Evolutionary conservation across 257 asterid species (phyloP).

Genomic region (Echites panduratus): DNA sequence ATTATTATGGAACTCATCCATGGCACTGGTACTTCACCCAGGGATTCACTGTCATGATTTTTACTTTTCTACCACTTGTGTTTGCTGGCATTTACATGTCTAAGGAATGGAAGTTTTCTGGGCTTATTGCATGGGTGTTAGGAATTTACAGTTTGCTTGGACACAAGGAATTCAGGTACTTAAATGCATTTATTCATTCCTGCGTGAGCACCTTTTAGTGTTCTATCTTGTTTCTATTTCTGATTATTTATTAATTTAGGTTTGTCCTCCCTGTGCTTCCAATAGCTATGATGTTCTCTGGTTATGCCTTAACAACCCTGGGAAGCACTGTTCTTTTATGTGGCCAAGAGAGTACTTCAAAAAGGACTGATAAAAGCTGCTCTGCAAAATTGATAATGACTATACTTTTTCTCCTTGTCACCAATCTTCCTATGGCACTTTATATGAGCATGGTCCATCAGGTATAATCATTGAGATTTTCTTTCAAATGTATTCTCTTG

Average conservation of each 20-base stretch:
- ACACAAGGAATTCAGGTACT: constrained; percentile 97
- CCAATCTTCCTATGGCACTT: constrained; percentile 89
- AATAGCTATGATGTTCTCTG: constrained; percentile 76
- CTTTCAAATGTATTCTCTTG: constrained; percentile 4
- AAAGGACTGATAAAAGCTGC: constrained; percentile 22
- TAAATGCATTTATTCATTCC: neutral
- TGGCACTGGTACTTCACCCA: constrained; percentile 99
- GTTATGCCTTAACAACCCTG: constrained; percentile 57
- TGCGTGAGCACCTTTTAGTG: constrained; percentile 6
- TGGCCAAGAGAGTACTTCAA: constrained; percentile 25
- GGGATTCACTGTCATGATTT: constrained; percentile 92
- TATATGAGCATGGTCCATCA: constrained; percentile 95
- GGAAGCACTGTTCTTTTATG: constrained; percentile 23
- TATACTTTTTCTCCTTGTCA: constrained; percentile 49
- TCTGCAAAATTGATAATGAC: constrained; percentile 38
- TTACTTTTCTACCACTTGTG: constrained; percentile 69
- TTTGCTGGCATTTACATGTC: constrained; percentile 59
- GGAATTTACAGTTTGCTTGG: constrained; percentile 87
- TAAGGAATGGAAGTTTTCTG: constrained; percentile 70
- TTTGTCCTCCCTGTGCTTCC: constrained; percentile 98
- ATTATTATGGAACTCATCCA: constrained; percentile 96
- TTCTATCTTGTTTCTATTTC: constrained; percentile 29
- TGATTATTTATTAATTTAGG: constrained; percentile 52
- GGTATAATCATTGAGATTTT: constrained; percentile 33
- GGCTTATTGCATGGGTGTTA: constrained; percentile 77